Evolutionary conservation across 2,329 filamentous ascomycete species (phyloP), one percentile per base, ranked within the genome.

Genomic region (Fusarium sp.): DNA sequence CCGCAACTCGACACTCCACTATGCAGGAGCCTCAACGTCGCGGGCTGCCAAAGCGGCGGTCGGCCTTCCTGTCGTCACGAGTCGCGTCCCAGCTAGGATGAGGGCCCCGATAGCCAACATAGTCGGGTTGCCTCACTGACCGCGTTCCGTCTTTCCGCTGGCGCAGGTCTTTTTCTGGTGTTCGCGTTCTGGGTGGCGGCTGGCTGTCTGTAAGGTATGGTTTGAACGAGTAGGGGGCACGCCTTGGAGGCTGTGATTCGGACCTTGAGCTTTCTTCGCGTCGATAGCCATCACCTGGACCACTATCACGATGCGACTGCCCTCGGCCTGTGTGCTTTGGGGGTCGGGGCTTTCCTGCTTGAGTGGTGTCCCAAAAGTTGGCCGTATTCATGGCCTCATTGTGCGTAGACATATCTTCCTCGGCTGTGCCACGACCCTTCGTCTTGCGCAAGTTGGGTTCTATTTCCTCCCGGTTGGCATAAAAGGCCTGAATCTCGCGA

Each of bases 401-500:
- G 39, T 72, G 72, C 38, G 66, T 63, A 18, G 59, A 63, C 72
- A 76, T 75, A 9, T 76, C 76, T n/a, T 76, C 68, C 26, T 75
- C 73, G 22, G 68, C 72, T 18, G 47, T 66, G 36, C 70, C 71
- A 36, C 57, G 71, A 13, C 73, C 72, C 44, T 71, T 69, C 35
- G 65, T 62, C 44, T 66, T 72, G 47, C 75, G 77, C 45, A 82
- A 59, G 11, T 80, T 81, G 22, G 82, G 82, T 69, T 83, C 82
- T 28, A 72, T 48, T 45, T 80, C 69, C 32, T 83, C 80, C 18
- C 82, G 81, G 28, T 79, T 75, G 18, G 77, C 69, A 73, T 80
- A 84, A 63, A 84, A 84, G 44, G 72, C 65, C 36, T 80, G 78
- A 48, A 84, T 82, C 63, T 82, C 79, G 45, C 81, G 79, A 73